Evolutionary conservation across 768 basidiomycete species (phyloP).

Genomic region (Panaeolus cyanescens): DNA sequence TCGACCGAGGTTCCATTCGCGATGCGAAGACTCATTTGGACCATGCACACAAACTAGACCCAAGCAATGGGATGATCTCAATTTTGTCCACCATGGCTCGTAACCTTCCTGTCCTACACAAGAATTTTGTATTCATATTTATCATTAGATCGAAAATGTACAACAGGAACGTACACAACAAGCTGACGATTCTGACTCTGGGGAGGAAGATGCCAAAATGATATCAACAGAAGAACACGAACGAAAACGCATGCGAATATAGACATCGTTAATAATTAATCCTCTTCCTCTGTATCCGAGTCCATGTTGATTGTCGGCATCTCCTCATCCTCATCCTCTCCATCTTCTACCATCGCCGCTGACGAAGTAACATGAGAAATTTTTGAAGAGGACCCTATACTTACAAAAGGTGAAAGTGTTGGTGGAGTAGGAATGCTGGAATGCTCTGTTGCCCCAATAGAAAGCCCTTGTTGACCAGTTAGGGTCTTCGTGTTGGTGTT

Average conservation of each 20-base stretch:
- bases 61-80: constrained; percentile 52
- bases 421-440: neutral
- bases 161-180: constrained; percentile 14
- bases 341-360: neutral
- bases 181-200: constrained; percentile 31
- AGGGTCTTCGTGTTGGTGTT: neutral
- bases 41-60: constrained; percentile 61
- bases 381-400: neutral
- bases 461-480: neutral
- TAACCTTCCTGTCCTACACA: neutral
- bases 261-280: constrained; percentile 13
- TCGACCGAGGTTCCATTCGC: constrained; percentile 40
- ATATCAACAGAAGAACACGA: constrained; percentile 20
- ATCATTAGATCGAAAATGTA: constrained; percentile 19
- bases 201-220: constrained; percentile 26
- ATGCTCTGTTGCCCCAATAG: no score
- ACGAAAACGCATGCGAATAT: constrained; percentile 26
- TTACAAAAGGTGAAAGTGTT: neutral
- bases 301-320: constrained; percentile 79
- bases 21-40: constrained; percentile 68
- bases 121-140: neutral
- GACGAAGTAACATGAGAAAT: neutral
- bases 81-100: constrained; percentile 56
- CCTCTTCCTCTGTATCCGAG: constrained; percentile 74
- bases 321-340: constrained; percentile 67